Evolutionary conservation across 306 rosid genomes (phyloP).

Genomic region (Cucumis melo): DNA sequence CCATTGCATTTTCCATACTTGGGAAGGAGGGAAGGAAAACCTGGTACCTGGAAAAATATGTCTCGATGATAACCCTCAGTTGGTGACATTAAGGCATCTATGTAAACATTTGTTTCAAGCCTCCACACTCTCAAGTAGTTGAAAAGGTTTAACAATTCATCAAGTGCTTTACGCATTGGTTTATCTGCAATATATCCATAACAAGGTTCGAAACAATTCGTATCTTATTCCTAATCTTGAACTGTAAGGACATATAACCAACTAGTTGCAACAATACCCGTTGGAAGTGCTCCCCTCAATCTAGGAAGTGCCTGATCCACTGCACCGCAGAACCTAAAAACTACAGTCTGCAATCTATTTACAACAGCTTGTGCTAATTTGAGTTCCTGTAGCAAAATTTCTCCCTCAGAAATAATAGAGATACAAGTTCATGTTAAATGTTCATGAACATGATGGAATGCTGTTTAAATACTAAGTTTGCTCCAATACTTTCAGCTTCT

Average conservation of each 20-base stretch:
- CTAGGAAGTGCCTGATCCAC: constrained; percentile 88
- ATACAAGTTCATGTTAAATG: background rate
- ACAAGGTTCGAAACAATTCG: background rate
- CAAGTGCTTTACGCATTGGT: constrained; percentile 68
- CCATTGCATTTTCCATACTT: background rate
- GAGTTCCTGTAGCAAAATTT: constrained; percentile 47
- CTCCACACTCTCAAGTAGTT: constrained; percentile 74
- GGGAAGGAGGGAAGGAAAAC: background rate
- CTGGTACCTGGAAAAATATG: constrained; percentile 76
- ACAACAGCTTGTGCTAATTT: constrained; percentile 69
- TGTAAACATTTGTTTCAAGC: constrained; percentile 50
- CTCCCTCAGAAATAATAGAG: background rate
- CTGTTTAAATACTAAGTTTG: background rate
- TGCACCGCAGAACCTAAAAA: constrained; percentile 74
- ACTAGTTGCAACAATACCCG: constrained; percentile 34
- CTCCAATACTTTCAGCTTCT: too few species aligned
- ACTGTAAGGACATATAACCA: constrained; percentile 7
- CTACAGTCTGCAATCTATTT: constrained; percentile 88
- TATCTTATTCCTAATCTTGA: too few species aligned
- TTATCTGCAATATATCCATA: constrained; percentile 47
- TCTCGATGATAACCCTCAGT: constrained; percentile 78
- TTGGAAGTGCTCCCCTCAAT: constrained; percentile 79
- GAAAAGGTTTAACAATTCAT: constrained; percentile 72
- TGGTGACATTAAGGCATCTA: constrained; percentile 83
- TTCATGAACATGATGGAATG: background rate